Evolutionary conservation across 2,329 filamentous ascomycete genomes (phyloP), one percentile per base, ranked within the genome.

Genomic region (Dissoconium aciculare): DNA sequence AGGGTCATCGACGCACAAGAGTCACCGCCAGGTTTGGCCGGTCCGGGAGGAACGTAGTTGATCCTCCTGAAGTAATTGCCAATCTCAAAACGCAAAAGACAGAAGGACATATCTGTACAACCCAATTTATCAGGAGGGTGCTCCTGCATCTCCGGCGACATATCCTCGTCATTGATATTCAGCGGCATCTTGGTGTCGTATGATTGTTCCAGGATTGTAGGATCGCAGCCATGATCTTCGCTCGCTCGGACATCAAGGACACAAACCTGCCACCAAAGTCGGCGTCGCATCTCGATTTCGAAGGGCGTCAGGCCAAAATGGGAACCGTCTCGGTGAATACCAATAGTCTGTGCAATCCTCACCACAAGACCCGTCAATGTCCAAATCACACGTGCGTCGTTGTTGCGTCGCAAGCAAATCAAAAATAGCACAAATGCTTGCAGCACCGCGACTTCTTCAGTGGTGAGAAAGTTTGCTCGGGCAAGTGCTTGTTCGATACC

Each of bases 371-470:
- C 71, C 2, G 63, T 69, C 40, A 74, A 50, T 5, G 69, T 69
- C 69, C 70, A 75, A 27, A 66, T 63, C 23, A 62, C 59, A 12
- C 62, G 51, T 13, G 62, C 59, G 38, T 63, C 59, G 38, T 57
- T 59, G 33, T 64, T 64, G 4, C 66, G 57, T 10, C 69, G 62
- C 39, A 61, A 54, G 49, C 68, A 57, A 26, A 73, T 67, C 14
- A 78, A 50, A 45, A 75, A 78, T 19, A 76, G 54, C 6, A 71
- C 58, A 21, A 74, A 66, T 1, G 73, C 69, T 49, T 78, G 73
- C 11, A 78, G 53, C 6, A 76, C 63, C 21, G 72, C 56, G 12
- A 71, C 56, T 44, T 73, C 74, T 34, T 73, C 67, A 5, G 69
- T 73, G 33, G 65, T 69, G 2, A 79, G 47, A 30, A 78, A 66